These are phyloP conservation scores for Jamesozyma piceae DNA, from an alignment of 805 yeast genomes.

Conservation along the genomic window DNA sequence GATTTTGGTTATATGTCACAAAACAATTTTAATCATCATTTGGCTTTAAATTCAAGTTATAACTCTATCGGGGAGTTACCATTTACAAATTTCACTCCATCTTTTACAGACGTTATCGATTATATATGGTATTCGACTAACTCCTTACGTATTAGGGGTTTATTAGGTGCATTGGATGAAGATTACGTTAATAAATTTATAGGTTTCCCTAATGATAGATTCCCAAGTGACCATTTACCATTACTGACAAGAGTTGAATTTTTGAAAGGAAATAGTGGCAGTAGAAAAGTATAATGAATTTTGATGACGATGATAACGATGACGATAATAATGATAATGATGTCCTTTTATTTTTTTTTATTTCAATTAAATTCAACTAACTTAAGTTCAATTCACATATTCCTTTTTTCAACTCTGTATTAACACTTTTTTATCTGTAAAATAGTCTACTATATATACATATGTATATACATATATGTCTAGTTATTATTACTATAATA, in stretches of 20 bases:
- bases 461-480: background rate
- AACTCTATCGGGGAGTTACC: constrained; percentile 80
- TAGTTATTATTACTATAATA: background rate
- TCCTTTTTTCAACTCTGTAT: constrained; percentile 1
- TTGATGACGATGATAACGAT: background rate
- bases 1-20: constrained; percentile 88
- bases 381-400: background rate
- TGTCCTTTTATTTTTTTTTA: background rate
- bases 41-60: constrained; percentile 79
- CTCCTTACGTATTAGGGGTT: constrained; percentile 71
- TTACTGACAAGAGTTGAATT: constrained; percentile 69
- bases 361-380: background rate
- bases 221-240: constrained; percentile 94
- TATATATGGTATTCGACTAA: constrained; percentile 90
- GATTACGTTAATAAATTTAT: constrained; percentile 67
- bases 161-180: constrained; percentile 74
- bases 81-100: constrained; percentile 89
- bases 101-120: constrained; percentile 87
- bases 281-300: constrained; percentile 21
- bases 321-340: background rate
- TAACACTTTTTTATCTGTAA: constrained; percentile 3
- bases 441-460: constrained; percentile 1
- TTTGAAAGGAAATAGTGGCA: constrained; percentile 35
- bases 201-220: constrained; percentile 90
- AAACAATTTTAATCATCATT: constrained; percentile 74